These are phyloP conservation scores for Pontederia paniculata DNA, from an alignment of 176 grass and related monocot species.

Conservation along the genomic window DNA sequence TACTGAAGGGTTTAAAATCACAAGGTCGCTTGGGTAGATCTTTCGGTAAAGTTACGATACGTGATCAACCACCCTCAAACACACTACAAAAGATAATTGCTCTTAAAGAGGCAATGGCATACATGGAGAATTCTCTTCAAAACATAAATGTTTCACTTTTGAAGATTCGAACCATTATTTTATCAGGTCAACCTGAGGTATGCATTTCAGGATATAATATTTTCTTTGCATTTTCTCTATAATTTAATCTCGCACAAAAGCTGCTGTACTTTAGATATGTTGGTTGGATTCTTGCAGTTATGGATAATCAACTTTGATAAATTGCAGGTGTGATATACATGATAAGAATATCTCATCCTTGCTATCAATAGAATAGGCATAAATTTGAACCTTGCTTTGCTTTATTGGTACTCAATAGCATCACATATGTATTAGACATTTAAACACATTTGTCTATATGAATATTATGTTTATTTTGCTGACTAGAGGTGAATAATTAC, in stretches of 20 bases:
- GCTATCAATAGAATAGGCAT: no score
- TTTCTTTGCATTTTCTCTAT: not conserved
- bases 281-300: no score
- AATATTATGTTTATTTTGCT: no score
- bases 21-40: slow-evolving; percentile 85
- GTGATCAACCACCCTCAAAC: slow-evolving; percentile 85
- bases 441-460: no score
- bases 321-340: no score
- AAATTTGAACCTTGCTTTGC: no score
- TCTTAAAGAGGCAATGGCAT: slow-evolving; percentile 91
- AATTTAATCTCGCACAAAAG: slow-evolving; percentile 1
- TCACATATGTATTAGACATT: no score
- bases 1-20: slow-evolving; percentile 72
- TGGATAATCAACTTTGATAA: no score
- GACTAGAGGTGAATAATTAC: no score
- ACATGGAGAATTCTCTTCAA: slow-evolving; percentile 87
- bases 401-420: no score
- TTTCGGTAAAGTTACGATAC: slow-evolving; percentile 82
- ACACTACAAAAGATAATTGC: slow-evolving; percentile 87
- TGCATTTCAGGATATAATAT: slow-evolving; percentile 9
- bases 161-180: slow-evolving; percentile 55
- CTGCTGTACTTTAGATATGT: not conserved
- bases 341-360: no score
- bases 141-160: slow-evolving; percentile 71
- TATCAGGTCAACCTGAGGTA: slow-evolving; percentile 94